A percentile compares a stretch with the other conserved stretches of the same genome.
Conservation (phyloP, 129 eudicot genomes). For the Arctium lappa region DNA sequence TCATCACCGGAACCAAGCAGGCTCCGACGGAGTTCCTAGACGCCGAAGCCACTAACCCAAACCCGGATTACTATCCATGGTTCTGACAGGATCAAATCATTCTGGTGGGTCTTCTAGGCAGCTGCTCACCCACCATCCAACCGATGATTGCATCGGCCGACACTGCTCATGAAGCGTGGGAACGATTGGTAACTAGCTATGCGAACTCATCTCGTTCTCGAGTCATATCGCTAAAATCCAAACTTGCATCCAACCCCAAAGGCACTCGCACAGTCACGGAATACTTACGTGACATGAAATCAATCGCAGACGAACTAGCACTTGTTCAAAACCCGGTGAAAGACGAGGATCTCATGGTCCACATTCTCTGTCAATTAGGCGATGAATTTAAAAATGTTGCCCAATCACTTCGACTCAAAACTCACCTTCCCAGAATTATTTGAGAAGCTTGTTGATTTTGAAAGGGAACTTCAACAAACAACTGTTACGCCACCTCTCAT, state of each 20-base stretch:
- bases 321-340: too few relatives aligned
- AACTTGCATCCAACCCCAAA: too few relatives aligned
- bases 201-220: not conserved
- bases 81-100: not conserved
- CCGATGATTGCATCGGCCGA: constrained; percentile 8
- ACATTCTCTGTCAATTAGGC: too few relatives aligned
- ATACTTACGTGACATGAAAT: too few relatives aligned
- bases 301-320: too few relatives aligned
- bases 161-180: constrained; percentile 6
- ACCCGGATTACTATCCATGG: not conserved
- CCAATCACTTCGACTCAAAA: too few relatives aligned
- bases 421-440: too few relatives aligned
- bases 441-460: too few relatives aligned
- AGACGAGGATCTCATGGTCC: too few relatives aligned
- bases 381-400: too few relatives aligned
- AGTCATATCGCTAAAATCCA: too few relatives aligned
- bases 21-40: not conserved
- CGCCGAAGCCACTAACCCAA: not conserved
- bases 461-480: not conserved
- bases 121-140: constrained; percentile 9
- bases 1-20: not conserved
- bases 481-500: not conserved
- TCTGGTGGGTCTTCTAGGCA: not conserved
- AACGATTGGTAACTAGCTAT: not conserved
- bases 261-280: too few relatives aligned